Conservation (phyloP, 139 green algal genomes). For the Yamagishiella unicocca region DNA sequence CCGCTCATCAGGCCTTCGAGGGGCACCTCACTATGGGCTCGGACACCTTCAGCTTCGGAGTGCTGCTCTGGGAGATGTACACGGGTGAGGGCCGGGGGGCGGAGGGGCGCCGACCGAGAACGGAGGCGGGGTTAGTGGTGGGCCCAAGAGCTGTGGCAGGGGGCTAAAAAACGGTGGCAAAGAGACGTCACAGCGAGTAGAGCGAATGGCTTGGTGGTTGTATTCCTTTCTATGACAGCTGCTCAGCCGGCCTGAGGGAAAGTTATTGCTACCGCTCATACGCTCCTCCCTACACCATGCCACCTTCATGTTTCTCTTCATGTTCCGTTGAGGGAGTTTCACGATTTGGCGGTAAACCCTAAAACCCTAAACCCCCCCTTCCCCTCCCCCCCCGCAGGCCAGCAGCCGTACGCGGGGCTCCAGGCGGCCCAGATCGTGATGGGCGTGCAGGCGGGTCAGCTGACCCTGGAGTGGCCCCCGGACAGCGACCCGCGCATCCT, state of each 20-base stretch:
- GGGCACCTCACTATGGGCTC: constrained; percentile 49
- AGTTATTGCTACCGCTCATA: too few relatives aligned
- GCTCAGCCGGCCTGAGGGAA: too few relatives aligned
- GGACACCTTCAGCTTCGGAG: constrained; percentile 45
- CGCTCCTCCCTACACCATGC: too few relatives aligned
- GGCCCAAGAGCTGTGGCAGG: too few relatives aligned
- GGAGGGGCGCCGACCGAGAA: not conserved
- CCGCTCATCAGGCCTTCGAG: constrained; percentile 24
- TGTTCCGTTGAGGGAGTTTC: too few relatives aligned
- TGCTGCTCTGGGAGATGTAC: constrained; percentile 52
- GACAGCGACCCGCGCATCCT: constrained; percentile 39
- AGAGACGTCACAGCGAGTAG: too few relatives aligned
- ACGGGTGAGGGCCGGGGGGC: not conserved
- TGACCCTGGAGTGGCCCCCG: constrained; percentile 28
- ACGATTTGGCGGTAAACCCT: too few relatives aligned
- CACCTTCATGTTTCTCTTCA: too few relatives aligned
- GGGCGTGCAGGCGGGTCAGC: constrained; percentile 40
- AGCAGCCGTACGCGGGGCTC: constrained; percentile 45
- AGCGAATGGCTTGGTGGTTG: too few relatives aligned
- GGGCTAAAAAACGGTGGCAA: too few relatives aligned
- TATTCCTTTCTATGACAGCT: too few relatives aligned
- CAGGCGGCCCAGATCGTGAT: constrained; percentile 48
- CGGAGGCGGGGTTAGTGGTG: too few relatives aligned
- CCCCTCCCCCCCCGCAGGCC: not conserved
- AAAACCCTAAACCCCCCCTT: not conserved